phyloP scores from a whole-genome alignment of 257 asterid genomes.

The Solanum arcanum region DNA sequence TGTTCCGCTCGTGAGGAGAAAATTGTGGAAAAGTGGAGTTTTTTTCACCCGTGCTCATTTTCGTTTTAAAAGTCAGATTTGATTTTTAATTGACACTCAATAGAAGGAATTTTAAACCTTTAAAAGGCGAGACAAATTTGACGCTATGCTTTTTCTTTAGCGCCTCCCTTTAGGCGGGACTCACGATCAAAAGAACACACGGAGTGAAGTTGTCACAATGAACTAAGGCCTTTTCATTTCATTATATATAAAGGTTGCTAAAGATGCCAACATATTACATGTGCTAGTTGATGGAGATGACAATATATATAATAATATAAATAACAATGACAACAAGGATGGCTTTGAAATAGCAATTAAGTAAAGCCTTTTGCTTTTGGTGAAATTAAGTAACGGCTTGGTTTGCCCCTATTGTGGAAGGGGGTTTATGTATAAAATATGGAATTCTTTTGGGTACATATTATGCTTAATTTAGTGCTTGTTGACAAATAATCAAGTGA shows the following conservation, averaged over 20 bases:
- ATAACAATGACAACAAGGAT: not conserved
- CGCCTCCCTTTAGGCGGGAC: not conserved
- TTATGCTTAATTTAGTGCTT: not conserved
- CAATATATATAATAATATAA: not conserved
- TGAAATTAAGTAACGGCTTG: not conserved
- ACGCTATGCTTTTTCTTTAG: not conserved
- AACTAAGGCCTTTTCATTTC: not conserved
- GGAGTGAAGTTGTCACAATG: not conserved
- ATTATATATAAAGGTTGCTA: not conserved
- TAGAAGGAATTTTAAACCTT: not conserved
- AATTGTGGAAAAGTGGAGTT: not conserved
- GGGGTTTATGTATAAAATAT: not conserved
- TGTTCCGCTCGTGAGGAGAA: not conserved
- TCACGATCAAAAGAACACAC: not conserved
- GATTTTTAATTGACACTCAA: not conserved
- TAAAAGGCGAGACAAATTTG: no score
- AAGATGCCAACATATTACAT: not conserved
- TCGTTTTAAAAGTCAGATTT: not conserved
- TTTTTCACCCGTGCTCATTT: no score
- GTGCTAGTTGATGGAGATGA: not conserved
- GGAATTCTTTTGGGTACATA: not conserved
- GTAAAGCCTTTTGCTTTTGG: not conserved
- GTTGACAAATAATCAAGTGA: not conserved
- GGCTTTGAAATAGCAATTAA: not conserved
- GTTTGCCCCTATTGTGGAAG: not conserved